Evolutionary conservation across 257 asterid species (phyloP), one percentile per base, ranked within the genome.

Genomic region (Ballota nigra): DNA sequence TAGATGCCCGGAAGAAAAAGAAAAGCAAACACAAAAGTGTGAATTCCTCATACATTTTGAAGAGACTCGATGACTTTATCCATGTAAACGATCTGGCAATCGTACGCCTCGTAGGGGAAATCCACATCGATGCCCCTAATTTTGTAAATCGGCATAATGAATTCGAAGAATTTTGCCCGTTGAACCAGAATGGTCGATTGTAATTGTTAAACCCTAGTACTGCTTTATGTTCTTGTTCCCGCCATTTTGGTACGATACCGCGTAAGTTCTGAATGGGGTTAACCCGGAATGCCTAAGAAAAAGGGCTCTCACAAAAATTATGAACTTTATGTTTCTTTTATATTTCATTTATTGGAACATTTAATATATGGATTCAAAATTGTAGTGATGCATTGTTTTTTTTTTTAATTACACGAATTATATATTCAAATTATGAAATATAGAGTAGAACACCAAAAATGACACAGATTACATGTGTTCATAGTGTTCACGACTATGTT

Each of bases 21-120:
- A 2, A 10, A 18, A n/a, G 38, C 0, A 2, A 15, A 61, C 2
- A 59, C 20, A 5, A 11, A 65, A 62, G 34, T 22, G 36, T 6
- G 52, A 33, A 59, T 63, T 55, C 34, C 33, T 0, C 78, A n/a
- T 87, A 93, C 98, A 52, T 77, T 80, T 87, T 94, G 98, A 72
- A 94, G 88, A 71, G 97, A 88, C 63, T 91, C 78, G 62, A 94
- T 89, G 81, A 94, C 98, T 89, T 89, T 91, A 40, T 94, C 98
- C 99, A 94, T 94, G 84, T 94, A 94, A 73, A 83, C 88, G 18
- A 91, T 85, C 88, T 94, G 99, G 86, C 96, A 86, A 71, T 89
- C 97, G 82, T 94, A 94, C 58, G 99, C 99, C 77, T 89, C 92
- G 90, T 57, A 94, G 11, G 99, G 99, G 82, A 94, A 94, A 77